phyloP scores from a whole-genome alignment of 257 asterid species.

The Solanum ossicruentum region DNA sequence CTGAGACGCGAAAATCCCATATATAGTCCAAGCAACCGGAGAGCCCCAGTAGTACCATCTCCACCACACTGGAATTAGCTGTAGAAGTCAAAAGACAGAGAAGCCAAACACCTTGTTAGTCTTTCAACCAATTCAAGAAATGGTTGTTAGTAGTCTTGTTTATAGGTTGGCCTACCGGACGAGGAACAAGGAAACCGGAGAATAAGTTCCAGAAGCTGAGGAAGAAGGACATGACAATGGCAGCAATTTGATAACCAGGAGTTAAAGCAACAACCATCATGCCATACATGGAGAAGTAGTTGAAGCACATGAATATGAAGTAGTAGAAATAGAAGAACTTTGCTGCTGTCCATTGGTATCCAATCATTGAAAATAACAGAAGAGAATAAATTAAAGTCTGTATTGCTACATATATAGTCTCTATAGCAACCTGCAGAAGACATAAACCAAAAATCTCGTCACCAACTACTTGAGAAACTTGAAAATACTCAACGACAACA shows the following conservation, averaged over 20 bases:
- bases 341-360: conserved; percentile 48
- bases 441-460: neutral
- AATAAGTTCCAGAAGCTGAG: conserved; percentile 85
- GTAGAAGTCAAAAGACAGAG: conserved; percentile 1
- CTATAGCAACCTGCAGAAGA: conserved; percentile 51
- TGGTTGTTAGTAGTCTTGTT: neutral
- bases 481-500: neutral
- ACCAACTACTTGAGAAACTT: neutral
- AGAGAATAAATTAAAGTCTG: conserved; percentile 51
- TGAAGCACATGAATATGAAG: conserved; percentile 81
- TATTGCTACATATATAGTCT: conserved; percentile 59
- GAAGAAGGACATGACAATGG: conserved; percentile 78
- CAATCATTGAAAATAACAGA: conserved; percentile 75
- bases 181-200: conserved; percentile 78
- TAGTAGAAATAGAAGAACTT: conserved; percentile 72
- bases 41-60: conserved; percentile 91
- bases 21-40: conserved; percentile 75
- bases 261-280: conserved; percentile 89
- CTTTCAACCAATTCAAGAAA: neutral
- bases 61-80: conserved; percentile 87
- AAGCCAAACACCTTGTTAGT: neutral
- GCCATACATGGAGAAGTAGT: conserved; percentile 83
- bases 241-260: conserved; percentile 70
- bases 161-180: conserved; percentile 37
- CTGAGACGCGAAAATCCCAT: conserved; percentile 53